Percentiles rank a stretch among this genome's conserved stretches.
phyloP scores from a whole-genome alignment of 1,284 basidiomycete genomes.

The Tilletia indica region DNA sequence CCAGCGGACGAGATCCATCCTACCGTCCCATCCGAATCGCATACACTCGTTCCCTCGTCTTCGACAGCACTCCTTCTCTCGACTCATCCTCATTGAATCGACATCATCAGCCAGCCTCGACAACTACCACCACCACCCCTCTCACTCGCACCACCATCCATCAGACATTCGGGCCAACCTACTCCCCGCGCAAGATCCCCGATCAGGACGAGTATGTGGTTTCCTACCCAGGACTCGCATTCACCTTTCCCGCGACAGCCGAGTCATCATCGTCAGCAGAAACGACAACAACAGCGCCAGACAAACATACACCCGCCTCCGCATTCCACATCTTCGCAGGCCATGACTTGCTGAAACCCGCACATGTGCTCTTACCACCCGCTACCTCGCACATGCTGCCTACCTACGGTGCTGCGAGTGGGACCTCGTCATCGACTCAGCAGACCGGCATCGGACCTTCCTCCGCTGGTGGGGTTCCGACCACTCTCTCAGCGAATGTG shows the following conservation, averaged over 20 bases:
- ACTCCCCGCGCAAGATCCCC: constrained; percentile 17
- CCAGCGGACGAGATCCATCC: not conserved
- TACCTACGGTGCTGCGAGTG: not conserved
- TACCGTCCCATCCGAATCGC: not conserved
- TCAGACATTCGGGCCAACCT: constrained; percentile 36
- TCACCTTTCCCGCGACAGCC: constrained; percentile 22
- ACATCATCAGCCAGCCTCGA: no score
- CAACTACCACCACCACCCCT: constrained; percentile 30
- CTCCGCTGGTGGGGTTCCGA: not conserved
- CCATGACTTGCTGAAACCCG: constrained; percentile 25
- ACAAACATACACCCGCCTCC: constrained; percentile 34
- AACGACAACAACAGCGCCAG: constrained; percentile 23
- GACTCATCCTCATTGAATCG: no score
- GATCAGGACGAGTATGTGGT: constrained; percentile 27
- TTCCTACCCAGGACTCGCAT: constrained; percentile 35
- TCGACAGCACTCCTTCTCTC: not conserved
- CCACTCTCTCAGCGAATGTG: not conserved
- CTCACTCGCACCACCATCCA: constrained; percentile 36
- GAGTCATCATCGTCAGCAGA: not conserved
- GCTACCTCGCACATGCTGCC: constrained; percentile 17
- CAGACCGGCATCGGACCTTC: not conserved
- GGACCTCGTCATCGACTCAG: constrained; percentile 27
- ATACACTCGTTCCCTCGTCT: not conserved
- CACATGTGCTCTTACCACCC: constrained; percentile 28
- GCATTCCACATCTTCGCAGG: constrained; percentile 35